These are phyloP conservation scores for Prunus armeniaca DNA, from an alignment of 306 rosid genomes.

Conservation along the genomic window DNA sequence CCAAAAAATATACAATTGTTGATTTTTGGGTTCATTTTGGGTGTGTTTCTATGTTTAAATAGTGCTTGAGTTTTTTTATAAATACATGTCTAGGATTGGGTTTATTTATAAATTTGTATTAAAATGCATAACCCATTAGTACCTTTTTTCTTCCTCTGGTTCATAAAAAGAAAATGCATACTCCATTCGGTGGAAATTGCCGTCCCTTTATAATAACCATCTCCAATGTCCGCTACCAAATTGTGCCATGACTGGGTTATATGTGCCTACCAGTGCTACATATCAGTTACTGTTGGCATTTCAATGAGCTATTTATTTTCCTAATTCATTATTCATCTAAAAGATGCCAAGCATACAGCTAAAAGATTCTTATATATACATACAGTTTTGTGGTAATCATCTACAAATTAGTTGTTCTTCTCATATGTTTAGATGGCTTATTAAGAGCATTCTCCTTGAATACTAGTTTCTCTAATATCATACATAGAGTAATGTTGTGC, in stretches of 20 bases:
- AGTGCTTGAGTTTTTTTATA: too few species aligned
- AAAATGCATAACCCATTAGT: not conserved
- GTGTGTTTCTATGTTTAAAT: too few species aligned
- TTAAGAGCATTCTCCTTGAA: not conserved
- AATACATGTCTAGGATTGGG: too few species aligned
- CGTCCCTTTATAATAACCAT: not conserved
- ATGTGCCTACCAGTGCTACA: not conserved
- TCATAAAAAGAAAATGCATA: not conserved
- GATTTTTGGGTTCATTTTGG: too few species aligned
- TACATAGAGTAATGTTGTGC: not conserved
- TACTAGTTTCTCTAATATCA: not conserved
- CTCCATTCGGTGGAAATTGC: not conserved
- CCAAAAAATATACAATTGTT: too few species aligned
- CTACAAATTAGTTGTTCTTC: not conserved
- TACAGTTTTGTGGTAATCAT: not conserved
- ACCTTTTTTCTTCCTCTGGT: not conserved
- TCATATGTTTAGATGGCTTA: not conserved
- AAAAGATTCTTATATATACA: not conserved
- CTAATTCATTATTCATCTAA: not conserved
- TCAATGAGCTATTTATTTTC: not conserved
- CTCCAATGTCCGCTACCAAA: not conserved
- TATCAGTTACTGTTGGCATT: not conserved
- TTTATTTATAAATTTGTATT: too few species aligned
- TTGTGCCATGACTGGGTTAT: not conserved
- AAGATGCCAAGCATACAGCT: not conserved